These are phyloP conservation scores for Chaetomium strumarium DNA, from an alignment of 2,329 filamentous ascomycete species.

Conservation along the genomic window DNA sequence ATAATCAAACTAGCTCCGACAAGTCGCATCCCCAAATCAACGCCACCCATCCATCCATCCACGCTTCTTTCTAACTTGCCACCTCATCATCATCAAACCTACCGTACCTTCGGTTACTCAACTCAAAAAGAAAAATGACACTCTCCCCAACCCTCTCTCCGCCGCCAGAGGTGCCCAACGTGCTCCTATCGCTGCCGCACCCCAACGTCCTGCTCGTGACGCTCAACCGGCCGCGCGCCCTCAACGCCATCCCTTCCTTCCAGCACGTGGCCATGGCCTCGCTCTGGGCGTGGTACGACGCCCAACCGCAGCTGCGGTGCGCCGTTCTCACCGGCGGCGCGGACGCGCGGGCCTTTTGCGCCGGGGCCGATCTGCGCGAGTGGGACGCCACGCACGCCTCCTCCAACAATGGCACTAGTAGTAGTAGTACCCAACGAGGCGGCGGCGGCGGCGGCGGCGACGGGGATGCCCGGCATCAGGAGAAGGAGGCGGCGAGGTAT, in stretches of 20 bases:
- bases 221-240: slow-evolving; percentile 51
- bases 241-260: slow-evolving; percentile 50
- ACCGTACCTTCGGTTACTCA: background rate
- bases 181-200: slow-evolving; percentile 40
- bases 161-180: slow-evolving; percentile 18
- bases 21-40: too few relatives aligned
- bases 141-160: slow-evolving; percentile 15
- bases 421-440: background rate
- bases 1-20: too few relatives aligned
- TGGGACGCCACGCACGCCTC: slow-evolving; percentile 43
- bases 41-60: too few relatives aligned
- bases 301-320: slow-evolving; percentile 53
- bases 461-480: background rate
- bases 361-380: slow-evolving; percentile 63
- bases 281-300: slow-evolving; percentile 53
- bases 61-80: too few relatives aligned
- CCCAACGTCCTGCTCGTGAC: slow-evolving; percentile 54
- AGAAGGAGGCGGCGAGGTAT: slow-evolving; percentile 8
- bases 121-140: slow-evolving; percentile 14
- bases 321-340: slow-evolving; percentile 59
- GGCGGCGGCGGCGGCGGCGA: background rate
- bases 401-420: too few relatives aligned
- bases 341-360: slow-evolving; percentile 60
- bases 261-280: slow-evolving; percentile 44
- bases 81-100: too few relatives aligned